Base-by-base conservation (phyloP, 78 protist species). In the Dictyostelium firmibasis region DNA sequence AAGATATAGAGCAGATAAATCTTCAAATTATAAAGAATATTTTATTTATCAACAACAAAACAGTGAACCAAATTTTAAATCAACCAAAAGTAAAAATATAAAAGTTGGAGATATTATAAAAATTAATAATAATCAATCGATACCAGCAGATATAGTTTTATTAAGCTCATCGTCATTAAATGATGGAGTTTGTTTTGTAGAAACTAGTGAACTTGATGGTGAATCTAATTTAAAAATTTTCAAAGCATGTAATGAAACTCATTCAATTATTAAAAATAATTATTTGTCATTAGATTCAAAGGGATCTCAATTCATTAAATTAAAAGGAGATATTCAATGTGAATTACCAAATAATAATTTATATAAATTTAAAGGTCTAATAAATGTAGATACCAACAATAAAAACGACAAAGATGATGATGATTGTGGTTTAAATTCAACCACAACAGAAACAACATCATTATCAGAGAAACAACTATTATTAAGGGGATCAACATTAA, bases 91-190 rank as follows among this genome's bases (percentile, higher is more conserved):
- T 41, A 83, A 83, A 69, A 35, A 81, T 14, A 20, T 88, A 27
- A 29, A 36, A 36, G 86, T 81, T 43, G 97, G 97, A 8, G 94
- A 94, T 67, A 82, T 94, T 25, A 78, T 94, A 13, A 35, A 72
- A 9, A 43, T 94, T 3, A 8, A 20, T 5, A 88, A 81, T 27
- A 53, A 81, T 44, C 77, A 94, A 27, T 14, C 36, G 0, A 25
- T 94, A 3, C 97, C 97, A 10, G 94, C 97, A 16, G 97, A 94
- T 78, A 67, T 81, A 11, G 27, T 94, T 1, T 29, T 70, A 31
- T 2, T 94, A 14, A n/a, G 83, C 13, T 14, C 27, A 3, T 64
- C 97, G 10, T 23, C 44, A 23, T 9, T 53, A 18, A 25, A 25
- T 2, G 93, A 94, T 74, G 85, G 92, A 20, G 33, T 81, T 18